Base-by-base conservation (phyloP, 768 basidiomycete genomes). In the Xerocomus brunneocitrinus region DNA sequence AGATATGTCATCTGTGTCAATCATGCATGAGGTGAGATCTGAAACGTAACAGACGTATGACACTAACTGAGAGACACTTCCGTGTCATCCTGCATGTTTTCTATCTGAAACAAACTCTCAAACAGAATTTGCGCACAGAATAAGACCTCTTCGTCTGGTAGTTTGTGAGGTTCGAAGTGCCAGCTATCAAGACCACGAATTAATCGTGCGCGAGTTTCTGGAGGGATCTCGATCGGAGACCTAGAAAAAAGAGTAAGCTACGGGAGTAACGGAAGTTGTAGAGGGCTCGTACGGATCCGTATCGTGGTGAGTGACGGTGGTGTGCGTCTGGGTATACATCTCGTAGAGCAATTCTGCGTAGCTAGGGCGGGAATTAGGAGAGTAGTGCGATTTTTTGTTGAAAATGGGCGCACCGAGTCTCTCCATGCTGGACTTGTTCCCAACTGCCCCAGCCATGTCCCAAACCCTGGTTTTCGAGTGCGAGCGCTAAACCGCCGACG, bases 131-230 rank as follows among this genome's bases (percentile, higher is more conserved):
- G 78, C 0, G 90, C 85, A 62, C 90, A 93, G 22, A 84, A 80
- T 13, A 91, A 74, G 10, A 92, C 77, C 69, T 98, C 91, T 49
- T 89, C 87, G 50, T 91, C 84, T 22, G 84, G 79, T 35, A 97
- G 80, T 36, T 79, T 79, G 70, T 90, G 85, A 4, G 95, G 94
- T 65, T 97, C 88, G 66, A 98, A 99, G 58, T 87, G 74, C 95
- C 95, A 99, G 12, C 76, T 78, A 53, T 87, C 83, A 13, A 97
- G 76, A 0, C 77, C 74, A 22, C 72, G 67, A 60, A 95, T 86
- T 46, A 97, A 79, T 25, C 81, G 76, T 22, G 68, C 65, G 55
- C 91, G 81, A 31, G 77, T 79, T 19, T 74, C 73, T 35, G 68
- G 65, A 30, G 80, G 69, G 25, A 80, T 71, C 53, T 78, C 70